phyloP scores from a whole-genome alignment of 331 rosid species.

The Arachis monticola region DNA sequence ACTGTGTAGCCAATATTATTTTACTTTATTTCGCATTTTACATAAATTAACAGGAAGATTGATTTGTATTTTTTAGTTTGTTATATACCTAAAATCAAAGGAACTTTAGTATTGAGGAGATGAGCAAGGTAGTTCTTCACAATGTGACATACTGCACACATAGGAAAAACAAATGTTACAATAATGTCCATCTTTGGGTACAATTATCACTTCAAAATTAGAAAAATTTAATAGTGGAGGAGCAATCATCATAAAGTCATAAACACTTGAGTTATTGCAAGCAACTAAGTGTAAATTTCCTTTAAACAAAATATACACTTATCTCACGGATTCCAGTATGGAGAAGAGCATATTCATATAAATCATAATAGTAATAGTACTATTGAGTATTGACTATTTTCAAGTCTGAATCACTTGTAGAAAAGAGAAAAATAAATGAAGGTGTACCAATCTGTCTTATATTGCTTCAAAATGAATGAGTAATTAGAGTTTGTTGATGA shows the following conservation, averaged over 20 bases:
- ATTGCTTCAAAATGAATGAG: slow-evolving; percentile 48
- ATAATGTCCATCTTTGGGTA: not conserved
- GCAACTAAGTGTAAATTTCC: not conserved
- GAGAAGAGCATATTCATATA: not conserved
- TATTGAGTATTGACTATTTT: too few species aligned
- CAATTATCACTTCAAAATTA: slow-evolving; percentile 7
- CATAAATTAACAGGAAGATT: not conserved
- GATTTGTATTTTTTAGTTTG: not conserved
- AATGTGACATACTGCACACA: slow-evolving; percentile 79
- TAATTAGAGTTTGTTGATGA: slow-evolving; percentile 39
- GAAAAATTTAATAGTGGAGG: not conserved
- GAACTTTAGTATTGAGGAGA: slow-evolving; percentile 76
- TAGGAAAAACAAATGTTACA: slow-evolving; percentile 21
- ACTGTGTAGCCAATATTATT: not conserved
- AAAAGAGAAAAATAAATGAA: slow-evolving; percentile 12
- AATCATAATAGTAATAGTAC: too few species aligned
- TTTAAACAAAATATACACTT: not conserved
- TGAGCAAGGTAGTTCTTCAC: slow-evolving; percentile 86
- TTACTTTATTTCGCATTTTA: slow-evolving; percentile 11
- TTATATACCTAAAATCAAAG: slow-evolving; percentile 82
- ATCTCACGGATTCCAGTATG: not conserved
- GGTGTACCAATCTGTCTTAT: slow-evolving; percentile 49
- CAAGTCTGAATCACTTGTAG: slow-evolving; percentile 24
- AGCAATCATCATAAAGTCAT: not conserved
- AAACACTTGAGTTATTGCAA: not conserved